Evolutionary conservation across 495 filamentous ascomycete genomes (phyloP), one percentile per base, ranked within the genome.

Genomic region (Sabuloglossum arenarium): DNA sequence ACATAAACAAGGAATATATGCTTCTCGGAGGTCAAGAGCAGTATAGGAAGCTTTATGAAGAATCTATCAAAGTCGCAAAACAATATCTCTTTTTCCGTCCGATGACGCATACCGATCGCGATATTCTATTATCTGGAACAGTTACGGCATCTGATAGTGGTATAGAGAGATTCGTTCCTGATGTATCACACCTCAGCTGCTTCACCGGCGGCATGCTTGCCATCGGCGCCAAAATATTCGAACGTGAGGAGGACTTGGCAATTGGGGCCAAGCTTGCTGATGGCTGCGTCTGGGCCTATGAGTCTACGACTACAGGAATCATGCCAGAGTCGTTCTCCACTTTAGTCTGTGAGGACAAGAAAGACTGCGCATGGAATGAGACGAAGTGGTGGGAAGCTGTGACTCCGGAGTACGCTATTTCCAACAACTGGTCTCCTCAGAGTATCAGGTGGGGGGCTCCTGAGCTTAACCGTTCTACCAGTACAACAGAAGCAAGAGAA

Each of bases 121-220:
- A 91, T 59, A 76, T 97, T 24, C 76, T 95, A 1, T 83, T 97
- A 61, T 68, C 76, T 46, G 76, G 78, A 25, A 76, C 79, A 0
- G 75, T 81, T 12, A 73, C 70, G 58, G 67, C 71, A 11, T 56
- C 63, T 14, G 64, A 56, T 34, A 31, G 59, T 29, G 49, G 55
- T 19, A 56, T 53, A 6, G 19, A 53, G n/a, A 56, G 21, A 1
- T 56, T 69, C 24, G 56, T 30, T 30, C 55, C 65, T 56, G 83
- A 91, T 59, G 74, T 77, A 3, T 76, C 79, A 9, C 88, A 96
- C 70, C 73, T 94, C 29, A 82, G 82, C 14, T 98, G 91, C 65
- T 98, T 97, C 62, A 73, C 84, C 21, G 91, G 91, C 11, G 91
- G 88, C 53, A 97, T 97, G 91, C 82, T 93, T 57, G 93, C 80